Percentiles rank a stretch among this genome's conserved stretches.
Conservation (phyloP, 371 early-diverging fungal species). For the Encephalitozoon hellem region DNA sequence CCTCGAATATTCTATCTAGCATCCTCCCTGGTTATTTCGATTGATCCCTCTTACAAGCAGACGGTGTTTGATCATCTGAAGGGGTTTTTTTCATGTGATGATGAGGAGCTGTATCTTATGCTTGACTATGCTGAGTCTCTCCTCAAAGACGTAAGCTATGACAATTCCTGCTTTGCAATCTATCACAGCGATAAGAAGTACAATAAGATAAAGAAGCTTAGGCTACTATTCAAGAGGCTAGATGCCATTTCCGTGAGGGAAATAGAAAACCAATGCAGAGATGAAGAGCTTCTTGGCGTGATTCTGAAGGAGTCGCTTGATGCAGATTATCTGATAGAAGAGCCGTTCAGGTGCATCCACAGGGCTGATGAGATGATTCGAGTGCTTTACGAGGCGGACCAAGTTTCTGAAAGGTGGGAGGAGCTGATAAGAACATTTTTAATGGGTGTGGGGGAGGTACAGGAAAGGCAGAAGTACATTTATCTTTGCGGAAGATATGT, state of each 20-base stretch:
- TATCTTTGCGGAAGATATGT: background rate
- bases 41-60: background rate
- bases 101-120: conserved; percentile 41
- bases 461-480: conserved; percentile 5
- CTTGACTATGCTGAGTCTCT: conserved; percentile 26
- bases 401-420: background rate
- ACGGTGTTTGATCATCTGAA: conserved; percentile 19
- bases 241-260: conserved; percentile 27
- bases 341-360: background rate
- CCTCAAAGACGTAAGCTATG: conserved; percentile 10
- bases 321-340: background rate
- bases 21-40: background rate
- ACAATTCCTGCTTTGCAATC: conserved; percentile 7
- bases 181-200: conserved; percentile 15
- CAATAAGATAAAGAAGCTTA: conserved; percentile 33
- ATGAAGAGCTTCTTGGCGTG: background rate
- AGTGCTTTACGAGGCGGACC: background rate
- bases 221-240: conserved; percentile 13
- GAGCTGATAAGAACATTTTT: background rate
- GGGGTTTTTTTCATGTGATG: conserved; percentile 3
- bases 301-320: background rate
- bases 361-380: background rate
- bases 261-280: background rate
- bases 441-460: background rate
- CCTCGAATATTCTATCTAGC: conserved; percentile 16